Base-by-base conservation (phyloP, 345 rosid genomes). In the Salix arbutifolia region DNA sequence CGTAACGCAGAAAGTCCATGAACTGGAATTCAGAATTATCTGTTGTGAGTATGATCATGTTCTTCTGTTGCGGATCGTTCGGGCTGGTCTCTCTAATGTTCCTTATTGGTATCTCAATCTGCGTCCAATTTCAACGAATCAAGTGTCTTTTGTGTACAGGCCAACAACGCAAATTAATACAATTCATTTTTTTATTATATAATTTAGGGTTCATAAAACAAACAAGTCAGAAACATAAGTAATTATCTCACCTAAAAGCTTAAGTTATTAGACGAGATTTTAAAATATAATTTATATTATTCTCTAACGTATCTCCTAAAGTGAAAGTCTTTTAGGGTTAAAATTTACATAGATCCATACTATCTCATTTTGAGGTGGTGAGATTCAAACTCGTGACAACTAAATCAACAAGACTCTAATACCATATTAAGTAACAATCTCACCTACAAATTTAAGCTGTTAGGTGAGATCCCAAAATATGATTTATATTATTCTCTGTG, bases 21-120 rank as follows among this genome's bases (percentile, higher is more conserved):
- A 87, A 85, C 87, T 85, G 83, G 71, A 87, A 84, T 28, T 84
- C 85, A 65, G 71, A 81, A 31, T 83, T 76, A 37, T 81, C 88
- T n/a, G 74, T 76, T 0, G 88, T 84, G 19, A 77, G 78, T 21
- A 87, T 72, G 76, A 58, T 72, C 38, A 85, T 73, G 76, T 73
- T 84, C 76, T 84, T 87, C 77, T 84, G 76, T 9, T 74, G 69
- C 8, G 89, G 85, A 67, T 77, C 81, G 4, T 82, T 81, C 28
- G 67, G 48, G 62, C 77, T 58, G 46, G 37, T 78, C 3, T 60
- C 42, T 65, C 77, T 77, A 4, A 87, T 79, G 80, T 80, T 81
- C 79, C 35, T 50, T 23, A 76, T 70, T 8, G 89, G 86, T 69
- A 86, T 86, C 77, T 70, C 68, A 9, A 86, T 84, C 89, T 86